Evolutionary conservation across 441 rosid genomes (phyloP), one percentile per base, ranked within the genome.

Genomic region (Capsella rubella): DNA sequence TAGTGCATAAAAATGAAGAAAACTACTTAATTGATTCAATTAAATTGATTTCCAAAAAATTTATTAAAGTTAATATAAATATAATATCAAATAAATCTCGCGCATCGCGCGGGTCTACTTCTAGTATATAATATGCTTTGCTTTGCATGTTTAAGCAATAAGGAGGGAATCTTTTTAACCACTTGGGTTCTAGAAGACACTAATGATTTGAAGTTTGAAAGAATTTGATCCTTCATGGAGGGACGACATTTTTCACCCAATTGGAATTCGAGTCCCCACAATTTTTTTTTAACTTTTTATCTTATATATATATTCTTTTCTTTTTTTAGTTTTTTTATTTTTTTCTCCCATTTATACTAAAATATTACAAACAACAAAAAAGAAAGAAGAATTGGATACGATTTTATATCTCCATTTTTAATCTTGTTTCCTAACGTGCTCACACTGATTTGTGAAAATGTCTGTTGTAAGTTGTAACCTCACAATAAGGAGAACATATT

Each of bases 221-320:
- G 77, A 65, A 59, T 77, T 77, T 71, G 77, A 77, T 77, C 67
- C 76, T 39, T 65, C 58, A 28, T 32, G 63, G 80, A 71, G 80
- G 76, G 76, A 71, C 72, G 72, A 71, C 72, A 76, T 47, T 64
- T 71, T 77, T 71, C 79, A 69, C 80, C 80, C 76, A 49, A 77
- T 65, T 58, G 76, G 49, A 57, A 63, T 45, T 65, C 51, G 57
- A 71, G 80, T 77, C 77, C 80, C 80, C 80, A 77, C 77, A 50
- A 37, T 56, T 42, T 42, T 54, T 21, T 21, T 21, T 21, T 21
- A 21, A 76, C 74, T 69, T 69, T 69, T 69, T 62, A 39, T 63
- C 53, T 54, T 76, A 71, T 50, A 64, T 55, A 25, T 57, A 40
- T 55, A 28, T 6, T 6, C 21, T 2, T 7, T 21, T 15, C 3